Base-by-base conservation (phyloP, 257 asterid genomes). In the Anisodus tanguticus region DNA sequence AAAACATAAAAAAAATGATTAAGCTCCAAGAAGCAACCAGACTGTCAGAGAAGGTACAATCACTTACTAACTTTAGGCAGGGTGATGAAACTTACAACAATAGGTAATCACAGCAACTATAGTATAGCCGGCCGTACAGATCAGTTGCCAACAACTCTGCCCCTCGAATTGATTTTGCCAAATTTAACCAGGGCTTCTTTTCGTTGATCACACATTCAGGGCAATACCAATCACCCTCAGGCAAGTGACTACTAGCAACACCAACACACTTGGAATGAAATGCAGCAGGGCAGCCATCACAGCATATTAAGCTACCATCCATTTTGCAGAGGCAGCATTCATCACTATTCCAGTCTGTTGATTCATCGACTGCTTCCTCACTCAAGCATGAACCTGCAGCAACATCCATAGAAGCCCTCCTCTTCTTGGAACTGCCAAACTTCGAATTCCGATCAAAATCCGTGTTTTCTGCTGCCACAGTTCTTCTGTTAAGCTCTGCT, bases 221-320 rank as follows among this genome's bases (percentile, higher is more conserved):
- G 90, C 99, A 97, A 89, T 88, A 95, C 99, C 99, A 97, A 85
- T 94, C 96, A 77, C 99, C 99, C 89, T 93, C 98, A 11, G 99
- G 99, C 93, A 97, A 92, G 86, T 87, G 89, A 89, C 89, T 90
- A 87, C 91, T 92, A 84, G 89, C 91, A 79, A 97, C 94, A 82
- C 98, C 99, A 15, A 95, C 98, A 70, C 99, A 97, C 87, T 96
- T 91, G 41, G 98, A 86, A 91, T 97, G 99, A 84, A 90, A 97
- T 81, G 99, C 98, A 60, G 98, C 97, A 82, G 99, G 99, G 88
- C 99, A 97, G 78, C 99, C 98, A 83, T 97, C 99, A 85, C 99
- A 97, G 90, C 99, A 97, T 89, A 97, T 93, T 83, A 97, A 91
- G 88, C 76, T 92, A 57, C 99, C 99, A 31, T 97, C 99, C 98